phyloP scores from a whole-genome alignment of 2,329 filamentous ascomycete genomes.

The Diaporthe caulivora region DNA sequence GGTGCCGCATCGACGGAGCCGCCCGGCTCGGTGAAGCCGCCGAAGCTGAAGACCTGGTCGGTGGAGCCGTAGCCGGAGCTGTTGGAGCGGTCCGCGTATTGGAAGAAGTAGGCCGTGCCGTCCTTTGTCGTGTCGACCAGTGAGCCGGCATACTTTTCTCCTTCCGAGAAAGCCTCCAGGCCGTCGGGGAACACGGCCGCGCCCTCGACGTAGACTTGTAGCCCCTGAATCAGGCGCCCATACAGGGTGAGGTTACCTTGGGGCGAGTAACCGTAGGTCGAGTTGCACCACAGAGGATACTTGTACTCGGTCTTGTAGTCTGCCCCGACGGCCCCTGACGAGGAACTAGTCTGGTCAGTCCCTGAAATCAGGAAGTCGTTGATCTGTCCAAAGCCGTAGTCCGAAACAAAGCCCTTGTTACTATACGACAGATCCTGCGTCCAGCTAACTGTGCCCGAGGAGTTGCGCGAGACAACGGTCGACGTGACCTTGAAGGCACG shows the following conservation, averaged over 20 bases:
- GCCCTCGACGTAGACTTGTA: slow-evolving; percentile 54
- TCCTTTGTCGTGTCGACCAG: slow-evolving; percentile 65
- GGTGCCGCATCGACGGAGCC: slow-evolving; percentile 42
- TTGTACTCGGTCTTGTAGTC: slow-evolving; percentile 57
- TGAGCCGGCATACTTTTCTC: slow-evolving; percentile 50
- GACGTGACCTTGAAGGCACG: slow-evolving; percentile 68
- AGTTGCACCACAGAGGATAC: slow-evolving; percentile 73
- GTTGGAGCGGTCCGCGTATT: slow-evolving; percentile 57
- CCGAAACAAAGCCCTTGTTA: slow-evolving; percentile 61
- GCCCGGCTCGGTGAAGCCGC: slow-evolving; percentile 51
- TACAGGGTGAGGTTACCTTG: slow-evolving; percentile 61
- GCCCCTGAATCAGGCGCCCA: slow-evolving; percentile 56
- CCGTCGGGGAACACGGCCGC: slow-evolving; percentile 67
- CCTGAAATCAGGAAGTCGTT: slow-evolving; percentile 50
- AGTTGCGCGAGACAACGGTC: slow-evolving; percentile 61
- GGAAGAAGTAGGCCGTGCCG: slow-evolving; percentile 69
- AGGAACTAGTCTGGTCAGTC: slow-evolving; percentile 43
- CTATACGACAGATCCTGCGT: slow-evolving; percentile 67
- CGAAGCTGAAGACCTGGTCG: slow-evolving; percentile 68
- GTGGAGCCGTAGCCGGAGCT: slow-evolving; percentile 67
- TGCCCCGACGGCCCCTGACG: slow-evolving; percentile 15
- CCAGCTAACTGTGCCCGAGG: slow-evolving; percentile 60
- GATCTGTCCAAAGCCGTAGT: slow-evolving; percentile 57
- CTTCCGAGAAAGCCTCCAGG: slow-evolving; percentile 65
- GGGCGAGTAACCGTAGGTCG: slow-evolving; percentile 57